Evolutionary conservation across 345 rosid species (phyloP), one percentile per base, ranked within the genome.

Genomic region (Triadica sebifera): DNA sequence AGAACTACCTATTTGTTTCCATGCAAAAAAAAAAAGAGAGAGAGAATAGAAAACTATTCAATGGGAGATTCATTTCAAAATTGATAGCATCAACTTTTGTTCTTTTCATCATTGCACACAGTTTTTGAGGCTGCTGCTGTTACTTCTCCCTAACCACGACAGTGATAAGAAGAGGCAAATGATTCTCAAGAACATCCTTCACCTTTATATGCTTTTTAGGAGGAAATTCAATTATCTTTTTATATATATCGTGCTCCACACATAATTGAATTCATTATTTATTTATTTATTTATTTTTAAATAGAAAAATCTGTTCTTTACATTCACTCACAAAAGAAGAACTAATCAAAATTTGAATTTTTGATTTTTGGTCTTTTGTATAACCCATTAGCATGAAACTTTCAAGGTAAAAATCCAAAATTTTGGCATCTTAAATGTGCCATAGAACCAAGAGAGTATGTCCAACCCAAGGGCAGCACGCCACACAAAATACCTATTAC

Each of bases 161-260:
- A 43, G 47, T 43, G 10, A 43, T 55, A 17, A 22, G 24, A 55
- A 55, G 1, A 53, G 5, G 58, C 7, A 55, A 39, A 70, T 39
- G 34, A 70, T 55, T 53, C 46, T 70, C 47, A 55, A n/a, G 7
- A 15, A 4, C 49, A 15, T 0, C 10, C 29, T 49, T 61, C 19
- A 63, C 62, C 69, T 73, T 73, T 51, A 13, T 63, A 51, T 73
- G 47, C 62, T 63, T 73, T 73, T 73, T 29, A 63, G 60, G 61
- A 16, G 29, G 7, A 43, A 55, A 34, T 61, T 61, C 65, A 7
- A 7, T 10, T 6, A 4, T 19, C 24, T n/a, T 51, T 51, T 51
- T n/a, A 19, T 55, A 5, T 19, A n/a, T 55, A n/a, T 9, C 19
- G 10, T 20, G 9, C 11, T 19, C 59, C 20, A 55, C 20, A 55